Conservation (phyloP, 768 basidiomycete genomes). For the Botryobasidium botryosum region DNA sequence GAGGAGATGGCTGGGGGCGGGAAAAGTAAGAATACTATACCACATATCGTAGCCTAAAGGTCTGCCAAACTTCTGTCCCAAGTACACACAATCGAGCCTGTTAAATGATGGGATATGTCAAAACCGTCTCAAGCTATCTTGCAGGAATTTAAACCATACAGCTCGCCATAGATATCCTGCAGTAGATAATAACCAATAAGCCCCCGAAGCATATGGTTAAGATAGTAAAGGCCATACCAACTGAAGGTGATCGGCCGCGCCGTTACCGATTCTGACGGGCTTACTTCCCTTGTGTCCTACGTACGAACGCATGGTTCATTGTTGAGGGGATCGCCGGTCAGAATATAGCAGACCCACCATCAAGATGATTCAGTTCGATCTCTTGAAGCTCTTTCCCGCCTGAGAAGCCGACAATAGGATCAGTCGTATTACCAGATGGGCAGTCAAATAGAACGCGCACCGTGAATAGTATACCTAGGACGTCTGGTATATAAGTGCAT, state of each 20-base stretch:
- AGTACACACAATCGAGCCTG: conserved; percentile 92
- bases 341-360: too few species aligned
- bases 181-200: conserved; percentile 5
- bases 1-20: not conserved
- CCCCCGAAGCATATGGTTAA: not conserved
- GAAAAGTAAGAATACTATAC: conserved; percentile 19
- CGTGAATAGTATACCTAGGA: conserved; percentile 71
- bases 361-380: conserved; percentile 68
- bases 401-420: conserved; percentile 13
- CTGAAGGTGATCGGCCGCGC: conserved; percentile 87
- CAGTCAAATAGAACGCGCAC: conserved; percentile 21
- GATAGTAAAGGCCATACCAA: conserved; percentile 29
- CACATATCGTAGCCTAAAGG: conserved; percentile 36
- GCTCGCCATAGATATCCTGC: conserved; percentile 92
- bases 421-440: not conserved
- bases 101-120: not conserved
- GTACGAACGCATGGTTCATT: too few species aligned
- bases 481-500: not conserved
- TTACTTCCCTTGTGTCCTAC: conserved; percentile 30
- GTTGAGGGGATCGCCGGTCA: too few species aligned
- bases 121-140: not conserved
- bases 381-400: conserved; percentile 70
- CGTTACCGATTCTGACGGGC: conserved; percentile 87
- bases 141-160: conserved; percentile 36
- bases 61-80: conserved; percentile 61